These are phyloP conservation scores for Chaetothyriales sp. DNA, from an alignment of 2,329 filamentous ascomycete genomes.

Conservation along the genomic window DNA sequence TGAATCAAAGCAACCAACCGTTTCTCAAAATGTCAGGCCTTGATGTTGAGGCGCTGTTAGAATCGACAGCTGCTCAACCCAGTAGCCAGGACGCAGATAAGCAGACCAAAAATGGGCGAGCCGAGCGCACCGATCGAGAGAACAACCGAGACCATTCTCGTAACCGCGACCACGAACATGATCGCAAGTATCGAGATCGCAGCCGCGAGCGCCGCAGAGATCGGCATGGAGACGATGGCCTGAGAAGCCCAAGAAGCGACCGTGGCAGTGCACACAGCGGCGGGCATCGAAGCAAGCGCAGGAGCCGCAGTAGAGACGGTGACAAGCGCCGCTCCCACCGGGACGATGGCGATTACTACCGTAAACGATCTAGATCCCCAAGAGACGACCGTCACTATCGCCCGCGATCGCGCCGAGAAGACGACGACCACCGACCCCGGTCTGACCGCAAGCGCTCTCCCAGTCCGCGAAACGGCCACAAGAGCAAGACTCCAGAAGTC, in stretches of 20 bases:
- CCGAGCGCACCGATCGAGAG: conserved; percentile 41
- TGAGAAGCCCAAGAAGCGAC: conserved; percentile 58
- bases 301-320: conserved; percentile 64
- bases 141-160: conserved; percentile 43
- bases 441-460: conserved; percentile 31
- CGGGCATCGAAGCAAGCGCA: conserved; percentile 57
- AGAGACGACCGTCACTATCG: conserved; percentile 43
- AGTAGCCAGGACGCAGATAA: conserved; percentile 1
- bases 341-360: conserved; percentile 45
- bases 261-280: conserved; percentile 51
- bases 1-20: not conserved
- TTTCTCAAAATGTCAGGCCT: conserved; percentile 45
- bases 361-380: conserved; percentile 58
- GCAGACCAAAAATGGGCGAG: conserved; percentile 34
- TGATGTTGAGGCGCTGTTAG: conserved; percentile 45
- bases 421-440: conserved; percentile 31
- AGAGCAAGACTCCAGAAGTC: conserved; percentile 43
- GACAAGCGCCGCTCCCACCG: conserved; percentile 59
- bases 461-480: conserved; percentile 25
- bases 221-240: conserved; percentile 39
- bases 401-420: conserved; percentile 35
- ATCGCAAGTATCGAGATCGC: conserved; percentile 42
- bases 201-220: conserved; percentile 39
- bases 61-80: conserved; percentile 2
- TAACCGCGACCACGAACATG: conserved; percentile 38